Evolutionary conservation across 768 basidiomycete genomes (phyloP).

Genomic region (Kwoniella botswanensis): DNA sequence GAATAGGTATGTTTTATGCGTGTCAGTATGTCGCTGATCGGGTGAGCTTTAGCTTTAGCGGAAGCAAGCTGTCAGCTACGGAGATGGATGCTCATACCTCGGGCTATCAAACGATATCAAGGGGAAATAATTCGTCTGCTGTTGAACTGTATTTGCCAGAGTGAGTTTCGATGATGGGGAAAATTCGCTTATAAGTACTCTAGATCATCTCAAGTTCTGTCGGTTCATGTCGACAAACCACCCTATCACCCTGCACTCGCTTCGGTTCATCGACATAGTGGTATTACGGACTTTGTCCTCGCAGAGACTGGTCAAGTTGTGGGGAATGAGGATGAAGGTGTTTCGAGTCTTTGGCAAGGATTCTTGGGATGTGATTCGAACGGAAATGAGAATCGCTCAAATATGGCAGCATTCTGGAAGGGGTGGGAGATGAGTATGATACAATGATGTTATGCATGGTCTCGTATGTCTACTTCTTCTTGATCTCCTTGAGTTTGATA

Average conservation of each 20-base stretch:
- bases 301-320: conserved; percentile 43
- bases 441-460: conserved; percentile 16
- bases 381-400: conserved; percentile 11
- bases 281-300: conserved; percentile 33
- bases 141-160: conserved; percentile 45
- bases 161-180: conserved; percentile 28
- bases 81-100: conserved; percentile 40
- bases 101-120: conserved; percentile 14
- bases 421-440: conserved; percentile 32
- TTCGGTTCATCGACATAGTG: conserved; percentile 31
- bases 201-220: conserved; percentile 37
- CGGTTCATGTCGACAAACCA: conserved; percentile 23
- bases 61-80: conserved; percentile 17
- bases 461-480: conserved; percentile 77
- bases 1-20: conserved; percentile 32
- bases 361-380: conserved; percentile 39
- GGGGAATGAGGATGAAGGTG: conserved; percentile 39
- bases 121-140: not conserved
- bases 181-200: not conserved
- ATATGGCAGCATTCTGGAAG: conserved; percentile 33
- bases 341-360: conserved; percentile 43
- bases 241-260: conserved; percentile 34
- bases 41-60: conserved; percentile 35
- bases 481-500: conserved; percentile 86
- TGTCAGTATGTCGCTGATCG: not conserved